Percentiles rank a stretch among this genome's conserved stretches.
These are phyloP conservation scores for Paramecium tetraurelia DNA, from an alignment of 73 alveolate species.

Conservation along the genomic window DNA sequence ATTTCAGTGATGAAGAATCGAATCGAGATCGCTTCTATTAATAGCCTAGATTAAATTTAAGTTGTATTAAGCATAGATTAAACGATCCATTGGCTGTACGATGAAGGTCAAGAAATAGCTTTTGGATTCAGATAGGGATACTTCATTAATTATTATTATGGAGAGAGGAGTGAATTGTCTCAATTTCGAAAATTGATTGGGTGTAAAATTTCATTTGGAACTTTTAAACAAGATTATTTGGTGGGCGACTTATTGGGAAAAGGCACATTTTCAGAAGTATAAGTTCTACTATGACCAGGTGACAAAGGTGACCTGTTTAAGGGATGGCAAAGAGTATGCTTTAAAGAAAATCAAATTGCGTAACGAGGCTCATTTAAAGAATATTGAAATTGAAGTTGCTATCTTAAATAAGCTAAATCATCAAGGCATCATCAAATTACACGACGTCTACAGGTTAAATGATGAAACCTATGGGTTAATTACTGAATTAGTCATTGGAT, in stretches of 20 bases:
- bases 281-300: not conserved
- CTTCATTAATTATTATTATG: not conserved
- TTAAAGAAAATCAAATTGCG: not conserved
- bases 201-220: conserved; percentile 3
- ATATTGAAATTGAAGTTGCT: not conserved
- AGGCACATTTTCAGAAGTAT: conserved; percentile 27
- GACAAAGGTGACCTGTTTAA: not conserved
- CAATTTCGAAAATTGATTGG: not conserved
- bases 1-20: not conserved
- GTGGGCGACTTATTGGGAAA: not conserved
- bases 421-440: not conserved
- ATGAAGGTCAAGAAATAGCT: not conserved
- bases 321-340: not conserved
- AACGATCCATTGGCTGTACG: not conserved
- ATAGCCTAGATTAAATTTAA: conserved; percentile 4
- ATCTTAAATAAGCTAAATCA: not conserved
- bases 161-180: not conserved
- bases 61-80: not conserved
- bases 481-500: conserved; percentile 21
- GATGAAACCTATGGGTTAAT: not conserved
- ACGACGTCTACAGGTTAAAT: not conserved
- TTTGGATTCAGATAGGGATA: not conserved
- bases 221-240: not conserved
- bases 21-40: not conserved
- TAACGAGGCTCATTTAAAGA: not conserved